phyloP scores from a whole-genome alignment of 441 rosid species.

The Adansonia rubrostipa region DNA sequence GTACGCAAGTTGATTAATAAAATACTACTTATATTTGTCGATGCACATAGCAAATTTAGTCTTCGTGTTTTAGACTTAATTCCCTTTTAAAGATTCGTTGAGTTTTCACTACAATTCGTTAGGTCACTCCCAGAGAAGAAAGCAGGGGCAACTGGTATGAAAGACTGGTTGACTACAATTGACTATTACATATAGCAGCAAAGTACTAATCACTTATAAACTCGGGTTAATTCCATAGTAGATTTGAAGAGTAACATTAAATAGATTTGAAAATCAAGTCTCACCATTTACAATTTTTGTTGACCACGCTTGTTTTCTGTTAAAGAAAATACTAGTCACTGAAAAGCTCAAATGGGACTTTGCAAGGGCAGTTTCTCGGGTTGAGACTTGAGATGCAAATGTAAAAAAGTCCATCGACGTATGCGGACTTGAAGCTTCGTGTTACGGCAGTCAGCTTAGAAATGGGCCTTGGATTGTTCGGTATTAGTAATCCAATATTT shows the following conservation, averaged over 20 bases:
- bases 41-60: constrained; percentile 5
- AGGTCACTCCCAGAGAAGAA: constrained; percentile 13
- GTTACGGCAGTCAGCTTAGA: background rate
- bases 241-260: too few relatives aligned
- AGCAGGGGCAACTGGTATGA: background rate
- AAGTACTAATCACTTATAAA: background rate
- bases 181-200: background rate
- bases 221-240: too few relatives aligned
- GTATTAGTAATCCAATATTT: too few relatives aligned
- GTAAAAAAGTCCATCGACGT: background rate
- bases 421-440: background rate
- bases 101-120: background rate
- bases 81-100: constrained; percentile 1
- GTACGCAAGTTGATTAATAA: constrained; percentile 16
- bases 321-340: background rate
- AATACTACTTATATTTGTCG: constrained; percentile 16
- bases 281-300: too few relatives aligned
- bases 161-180: background rate
- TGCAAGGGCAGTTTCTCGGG: background rate
- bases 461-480: background rate
- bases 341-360: background rate
- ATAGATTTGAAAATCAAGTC: too few relatives aligned
- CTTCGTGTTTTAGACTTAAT: constrained; percentile 7
- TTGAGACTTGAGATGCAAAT: background rate
- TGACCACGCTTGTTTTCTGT: too few relatives aligned